Base-by-base conservation (phyloP, 805 yeast genomes). In the Saccharomyces eubayanus region DNA sequence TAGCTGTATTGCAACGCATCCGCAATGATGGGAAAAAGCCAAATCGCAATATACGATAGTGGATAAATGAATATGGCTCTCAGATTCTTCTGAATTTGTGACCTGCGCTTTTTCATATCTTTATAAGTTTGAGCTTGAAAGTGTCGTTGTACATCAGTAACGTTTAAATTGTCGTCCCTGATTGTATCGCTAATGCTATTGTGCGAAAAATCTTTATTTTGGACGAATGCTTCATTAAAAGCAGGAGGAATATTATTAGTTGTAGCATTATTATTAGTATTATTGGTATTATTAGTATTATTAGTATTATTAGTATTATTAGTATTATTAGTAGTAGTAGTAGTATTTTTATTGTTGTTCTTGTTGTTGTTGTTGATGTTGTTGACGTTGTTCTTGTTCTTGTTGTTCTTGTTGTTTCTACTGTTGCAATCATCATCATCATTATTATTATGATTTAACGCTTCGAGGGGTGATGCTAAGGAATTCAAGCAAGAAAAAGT, bases 61-160 rank as follows among this genome's bases (percentile, higher is more conserved):
- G 97, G 97, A 65, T 90, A 90, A 48, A 90, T 76, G 68, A 90
- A 89, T 49, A 90, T 84, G 31, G 85, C 77, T 62, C 83, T 83
- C 78, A 88, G 82, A 70, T 90, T 96, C 53, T 83, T 82, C 65
- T 85, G 82, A 50, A 90, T 87, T 57, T 79, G 77, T 29, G 77
- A 70, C 59, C 89, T 83, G 20, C 94, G 74, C 41, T 77, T 72
- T 55, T 84, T 78, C 66, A 89, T 83, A 55, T 77, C 77, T 40
- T 74, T 77, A 67, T 86, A 76, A 51, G 84, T 80, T 52, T 84
- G 85, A 31, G 75, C 75, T 57, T 84, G 88, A 54, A 87, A 71
- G 31, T 72, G 68, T 53, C 73, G 57, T 48, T 62, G 59, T 1
- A 67, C 57, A 20, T 58, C 61, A 11, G 56, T 20, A 11, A 61